A percentile compares a stretch with the other conserved stretches of the same genome.
These are phyloP conservation scores for Metrosideros polymorpha DNA, from an alignment of 441 rosid genomes.

Conservation along the genomic window DNA sequence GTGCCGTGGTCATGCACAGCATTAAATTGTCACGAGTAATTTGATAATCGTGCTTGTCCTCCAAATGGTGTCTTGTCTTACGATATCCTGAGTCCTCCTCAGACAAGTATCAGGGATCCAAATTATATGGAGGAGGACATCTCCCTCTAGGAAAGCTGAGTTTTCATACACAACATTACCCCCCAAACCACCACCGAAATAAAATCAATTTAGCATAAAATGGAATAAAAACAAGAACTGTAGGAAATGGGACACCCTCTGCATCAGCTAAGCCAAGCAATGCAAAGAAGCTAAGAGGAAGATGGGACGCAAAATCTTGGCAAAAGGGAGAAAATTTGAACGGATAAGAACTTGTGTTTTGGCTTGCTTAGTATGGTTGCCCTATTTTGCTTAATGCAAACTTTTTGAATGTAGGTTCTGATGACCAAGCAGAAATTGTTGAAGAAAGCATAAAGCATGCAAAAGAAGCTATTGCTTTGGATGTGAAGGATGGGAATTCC, in stretches of 20 bases:
- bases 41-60: not conserved
- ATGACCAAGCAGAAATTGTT: slow-evolving; percentile 45
- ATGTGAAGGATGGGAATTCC: slow-evolving; percentile 72
- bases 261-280: not conserved
- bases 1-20: not conserved
- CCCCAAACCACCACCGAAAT: not conserved
- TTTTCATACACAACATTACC: not conserved
- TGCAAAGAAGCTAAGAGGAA: not conserved
- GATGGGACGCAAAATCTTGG: not conserved
- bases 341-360: not conserved
- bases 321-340: not conserved
- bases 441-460: slow-evolving; percentile 69
- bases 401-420: slow-evolving; percentile 27
- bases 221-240: not conserved
- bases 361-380: not conserved
- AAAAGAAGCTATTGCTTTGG: slow-evolving; percentile 63
- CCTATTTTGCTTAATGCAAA: not conserved
- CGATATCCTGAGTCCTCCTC: not conserved
- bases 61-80: not conserved
- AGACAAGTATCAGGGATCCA: not conserved
- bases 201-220: not conserved
- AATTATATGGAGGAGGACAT: not conserved
- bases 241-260: not conserved
- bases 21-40: not conserved
- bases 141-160: not conserved